Percentiles rank a stretch among this genome's conserved stretches.
Conservation (phyloP, 345 rosid species). For the Boechera retrofracta region DNA sequence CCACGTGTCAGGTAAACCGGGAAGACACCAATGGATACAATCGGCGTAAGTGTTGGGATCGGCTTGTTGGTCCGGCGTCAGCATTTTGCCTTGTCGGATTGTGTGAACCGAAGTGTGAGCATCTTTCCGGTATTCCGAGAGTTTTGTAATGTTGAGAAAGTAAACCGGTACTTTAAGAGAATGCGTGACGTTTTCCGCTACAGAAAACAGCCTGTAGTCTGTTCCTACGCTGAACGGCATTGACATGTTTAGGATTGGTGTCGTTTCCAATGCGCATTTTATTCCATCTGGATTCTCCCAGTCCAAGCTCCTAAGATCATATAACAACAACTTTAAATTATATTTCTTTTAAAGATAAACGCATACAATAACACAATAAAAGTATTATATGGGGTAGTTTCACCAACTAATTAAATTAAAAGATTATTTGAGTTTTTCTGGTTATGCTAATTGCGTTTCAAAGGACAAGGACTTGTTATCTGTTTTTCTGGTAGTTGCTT, state of each 20-base stretch:
- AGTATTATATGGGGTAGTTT: constrained; percentile 19
- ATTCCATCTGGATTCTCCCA: constrained; percentile 91
- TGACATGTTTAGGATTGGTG: constrained; percentile 64
- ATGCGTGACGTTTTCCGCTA: constrained; percentile 58
- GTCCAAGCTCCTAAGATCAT: constrained; percentile 67
- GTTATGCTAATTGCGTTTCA: not conserved
- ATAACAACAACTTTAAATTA: not conserved
- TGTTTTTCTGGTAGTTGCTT: constrained; percentile 38
- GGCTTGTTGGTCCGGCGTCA: constrained; percentile 75
- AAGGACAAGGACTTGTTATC: constrained; percentile 33
- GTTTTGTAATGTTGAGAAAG: constrained; percentile 70
- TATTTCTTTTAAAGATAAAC: not conserved
- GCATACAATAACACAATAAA: not conserved
- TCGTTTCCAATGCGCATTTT: constrained; percentile 83
- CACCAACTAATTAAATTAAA: constrained; percentile 24
- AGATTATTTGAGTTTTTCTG: not conserved
- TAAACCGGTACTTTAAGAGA: constrained; percentile 63
- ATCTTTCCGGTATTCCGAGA: constrained; percentile 86
- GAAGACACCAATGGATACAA: constrained; percentile 98
- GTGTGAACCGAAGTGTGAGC: constrained; percentile 89
- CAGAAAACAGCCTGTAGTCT: constrained; percentile 60
- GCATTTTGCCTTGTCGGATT: constrained; percentile 79
- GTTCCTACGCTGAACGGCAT: constrained; percentile 72
- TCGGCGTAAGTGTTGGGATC: constrained; percentile 86
- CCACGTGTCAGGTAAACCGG: constrained; percentile 94